phyloP scores from a whole-genome alignment of 2,329 filamentous ascomycete species.

The Sclerotiophoma versabilis region DNA sequence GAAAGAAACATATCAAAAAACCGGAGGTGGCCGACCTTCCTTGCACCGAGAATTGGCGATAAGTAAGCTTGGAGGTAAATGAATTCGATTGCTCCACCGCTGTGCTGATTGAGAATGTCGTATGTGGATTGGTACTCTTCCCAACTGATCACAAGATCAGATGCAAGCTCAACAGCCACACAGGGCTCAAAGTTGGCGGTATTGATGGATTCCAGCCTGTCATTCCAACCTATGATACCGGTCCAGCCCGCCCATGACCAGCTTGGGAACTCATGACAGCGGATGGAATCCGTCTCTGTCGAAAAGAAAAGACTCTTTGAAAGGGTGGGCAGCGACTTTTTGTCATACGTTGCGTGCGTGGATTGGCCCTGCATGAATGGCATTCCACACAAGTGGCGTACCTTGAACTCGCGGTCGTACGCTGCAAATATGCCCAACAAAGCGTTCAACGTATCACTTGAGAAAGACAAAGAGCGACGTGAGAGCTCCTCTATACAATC shows the following conservation, averaged over 20 bases:
- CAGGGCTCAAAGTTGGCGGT: not conserved
- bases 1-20: not conserved
- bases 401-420: not conserved
- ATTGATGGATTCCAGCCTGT: not conserved
- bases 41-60: not conserved
- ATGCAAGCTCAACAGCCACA: not conserved
- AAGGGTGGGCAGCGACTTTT: not conserved
- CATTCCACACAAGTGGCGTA: not conserved
- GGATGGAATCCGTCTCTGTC: not conserved
- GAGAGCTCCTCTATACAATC: not conserved
- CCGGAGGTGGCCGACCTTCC: not conserved
- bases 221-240: not conserved
- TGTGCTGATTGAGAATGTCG: too few relatives aligned
- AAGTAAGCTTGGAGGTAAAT: not conserved
- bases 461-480: not conserved
- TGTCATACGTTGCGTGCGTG: too few relatives aligned
- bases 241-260: not conserved
- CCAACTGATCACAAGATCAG: not conserved
- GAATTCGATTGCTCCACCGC: not conserved
- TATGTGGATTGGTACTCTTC: not conserved
- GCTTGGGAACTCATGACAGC: not conserved
- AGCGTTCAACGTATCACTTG: not conserved
- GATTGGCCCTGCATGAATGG: not conserved
- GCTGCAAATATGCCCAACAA: not conserved
- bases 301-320: not conserved